These are phyloP conservation scores for Leccinum discolor DNA, from an alignment of 1,284 basidiomycete species.

Conservation along the genomic window DNA sequence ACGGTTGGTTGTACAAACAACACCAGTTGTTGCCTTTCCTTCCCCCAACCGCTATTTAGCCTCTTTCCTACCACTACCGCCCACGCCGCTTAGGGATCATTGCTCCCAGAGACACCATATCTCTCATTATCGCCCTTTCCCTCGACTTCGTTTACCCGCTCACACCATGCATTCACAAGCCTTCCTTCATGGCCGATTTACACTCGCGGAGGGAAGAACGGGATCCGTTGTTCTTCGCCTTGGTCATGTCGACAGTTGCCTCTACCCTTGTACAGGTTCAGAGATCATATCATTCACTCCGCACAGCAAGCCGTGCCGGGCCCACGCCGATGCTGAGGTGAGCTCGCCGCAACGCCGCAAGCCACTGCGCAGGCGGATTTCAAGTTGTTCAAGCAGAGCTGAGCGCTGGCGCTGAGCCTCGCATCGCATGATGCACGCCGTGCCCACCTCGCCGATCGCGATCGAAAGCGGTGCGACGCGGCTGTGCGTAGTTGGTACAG, in stretches of 20 bases:
- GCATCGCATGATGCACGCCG: no score
- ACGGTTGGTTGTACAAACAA: conserved; percentile 73
- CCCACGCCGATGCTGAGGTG: no score
- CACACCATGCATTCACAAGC: conserved; percentile 81
- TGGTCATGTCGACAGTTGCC: conserved; percentile 84
- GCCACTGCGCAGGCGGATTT: no score
- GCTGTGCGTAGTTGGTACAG: no score
- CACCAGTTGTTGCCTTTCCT: conserved; percentile 52
- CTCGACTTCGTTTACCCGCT: conserved; percentile 89
- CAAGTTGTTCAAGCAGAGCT: no score
- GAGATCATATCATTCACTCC: conserved; percentile 60
- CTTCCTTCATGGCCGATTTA: conserved; percentile 85
- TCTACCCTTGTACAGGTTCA: conserved; percentile 84
- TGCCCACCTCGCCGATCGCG: no score
- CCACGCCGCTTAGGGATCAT: conserved; percentile 74
- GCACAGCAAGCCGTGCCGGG: no score
- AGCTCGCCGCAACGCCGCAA: no score
- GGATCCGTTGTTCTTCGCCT: conserved; percentile 84
- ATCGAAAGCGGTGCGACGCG: no score
- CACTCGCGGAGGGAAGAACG: conserved; percentile 75
- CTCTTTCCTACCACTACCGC: conserved; percentile 69
- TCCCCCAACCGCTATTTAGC: conserved; percentile 57
- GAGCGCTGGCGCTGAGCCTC: no score
- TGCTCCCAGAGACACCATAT: conserved; percentile 74
- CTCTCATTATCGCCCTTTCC: conserved; percentile 80